These are phyloP conservation scores for Salix koriyanagi DNA, from an alignment of 345 rosid species.

Conservation along the genomic window DNA sequence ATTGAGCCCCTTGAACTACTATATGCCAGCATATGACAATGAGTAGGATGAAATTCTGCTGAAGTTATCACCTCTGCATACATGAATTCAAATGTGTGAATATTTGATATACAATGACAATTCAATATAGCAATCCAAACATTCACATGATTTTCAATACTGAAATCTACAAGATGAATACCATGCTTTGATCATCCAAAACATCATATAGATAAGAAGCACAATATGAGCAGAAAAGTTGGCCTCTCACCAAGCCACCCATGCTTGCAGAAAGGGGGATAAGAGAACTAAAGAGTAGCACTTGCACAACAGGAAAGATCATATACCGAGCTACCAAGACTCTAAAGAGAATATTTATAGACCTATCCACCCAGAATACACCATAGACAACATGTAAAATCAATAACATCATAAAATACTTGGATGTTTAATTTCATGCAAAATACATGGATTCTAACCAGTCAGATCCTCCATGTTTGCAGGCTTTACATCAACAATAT, in stretches of 20 bases:
- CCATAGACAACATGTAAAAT: neutral
- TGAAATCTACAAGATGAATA: neutral
- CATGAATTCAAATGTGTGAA: neutral
- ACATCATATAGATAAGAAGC: neutral
- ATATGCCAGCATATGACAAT: slow-evolving; percentile 87
- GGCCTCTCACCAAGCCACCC: neutral
- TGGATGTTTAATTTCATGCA: neutral
- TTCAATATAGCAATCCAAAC: neutral
- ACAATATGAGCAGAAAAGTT: neutral
- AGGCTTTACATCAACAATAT: slow-evolving; percentile 58
- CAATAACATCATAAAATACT: neutral
- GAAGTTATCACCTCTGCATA: slow-evolving; percentile 95
- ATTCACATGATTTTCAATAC: neutral
- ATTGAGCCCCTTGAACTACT: slow-evolving; percentile 98
- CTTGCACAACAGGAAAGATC: neutral
- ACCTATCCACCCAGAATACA: neutral
- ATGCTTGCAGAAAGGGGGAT: neutral
- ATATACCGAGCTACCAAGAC: neutral
- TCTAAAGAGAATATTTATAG: neutral
- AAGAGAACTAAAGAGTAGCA: neutral
- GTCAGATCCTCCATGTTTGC: slow-evolving; percentile 62
- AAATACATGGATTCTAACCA: slow-evolving; percentile 29
- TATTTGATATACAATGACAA: neutral
- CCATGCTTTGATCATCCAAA: neutral
- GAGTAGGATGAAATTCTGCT: slow-evolving; percentile 94